A percentile compares a stretch with the other conserved stretches of the same genome.
phyloP scores from a whole-genome alignment of 2,329 filamentous ascomycete species.

The Colletotrichum higginsianum region DNA sequence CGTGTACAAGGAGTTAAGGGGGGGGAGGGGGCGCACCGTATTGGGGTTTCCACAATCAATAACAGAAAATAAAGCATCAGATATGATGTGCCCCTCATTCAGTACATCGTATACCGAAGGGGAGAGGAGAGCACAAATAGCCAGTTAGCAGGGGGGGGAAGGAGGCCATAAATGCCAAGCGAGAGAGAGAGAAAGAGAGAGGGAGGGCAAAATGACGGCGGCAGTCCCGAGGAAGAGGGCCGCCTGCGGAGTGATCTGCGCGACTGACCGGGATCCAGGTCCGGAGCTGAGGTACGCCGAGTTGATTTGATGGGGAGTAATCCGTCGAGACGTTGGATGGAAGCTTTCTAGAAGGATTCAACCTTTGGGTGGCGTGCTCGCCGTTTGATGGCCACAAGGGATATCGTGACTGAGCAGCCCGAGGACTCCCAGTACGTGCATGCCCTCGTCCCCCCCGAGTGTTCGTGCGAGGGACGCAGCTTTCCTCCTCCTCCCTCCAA shows the following conservation, averaged over 20 bases:
- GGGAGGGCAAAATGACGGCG: constrained; percentile 12
- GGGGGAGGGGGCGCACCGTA: neutral
- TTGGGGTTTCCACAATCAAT: constrained; percentile 16
- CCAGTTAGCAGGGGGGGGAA: too few species aligned
- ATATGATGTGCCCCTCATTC: neutral
- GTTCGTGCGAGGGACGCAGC: neutral
- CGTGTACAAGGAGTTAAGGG: neutral
- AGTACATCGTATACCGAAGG: too few species aligned
- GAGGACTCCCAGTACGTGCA: constrained; percentile 8
- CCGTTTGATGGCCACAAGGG: constrained; percentile 28
- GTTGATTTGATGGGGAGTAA: constrained; percentile 11
- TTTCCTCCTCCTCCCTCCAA: neutral
- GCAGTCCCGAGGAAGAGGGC: constrained; percentile 36
- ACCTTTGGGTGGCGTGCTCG: constrained; percentile 25
- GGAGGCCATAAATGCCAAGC: too few species aligned
- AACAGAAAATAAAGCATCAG: constrained; percentile 7
- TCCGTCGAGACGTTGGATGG: constrained; percentile 7
- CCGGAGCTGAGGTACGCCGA: constrained; percentile 33
- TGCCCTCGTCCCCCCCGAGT: neutral
- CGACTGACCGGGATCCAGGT: constrained; percentile 28
- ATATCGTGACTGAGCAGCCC: constrained; percentile 5
- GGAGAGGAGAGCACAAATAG: too few species aligned
- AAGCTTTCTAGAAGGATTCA: constrained; percentile 38
- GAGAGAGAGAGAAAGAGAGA: neutral
- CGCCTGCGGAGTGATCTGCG: constrained; percentile 41